Base-by-base conservation (phyloP, 108 stramenopile genomes). In the Bacterosira constricta region DNA sequence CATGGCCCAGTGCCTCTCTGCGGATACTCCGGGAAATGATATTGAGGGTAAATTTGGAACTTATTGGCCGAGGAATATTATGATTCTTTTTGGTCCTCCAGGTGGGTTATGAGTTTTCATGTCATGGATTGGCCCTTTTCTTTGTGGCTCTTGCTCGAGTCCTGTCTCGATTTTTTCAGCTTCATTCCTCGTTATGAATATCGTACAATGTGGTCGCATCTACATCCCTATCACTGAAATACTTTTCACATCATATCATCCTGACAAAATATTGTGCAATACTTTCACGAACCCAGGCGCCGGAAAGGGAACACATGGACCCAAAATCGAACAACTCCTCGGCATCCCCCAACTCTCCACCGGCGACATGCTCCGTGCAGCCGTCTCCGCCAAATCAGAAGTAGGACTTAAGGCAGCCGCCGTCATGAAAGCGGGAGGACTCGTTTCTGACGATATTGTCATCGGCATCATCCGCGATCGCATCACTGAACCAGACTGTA, bases 341-440 rank as follows among this genome's bases (percentile, higher is more conserved):
- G 90, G 90, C 25, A 86, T 93, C 60, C 94, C 94, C 8, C 91
- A 92, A 80, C 85, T 96, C 21, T 96, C 94, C 55, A 96, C 94
- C 0, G 99, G 99, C 20, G 99, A 99, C 83, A 99, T 99, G 98
- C 90, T 99, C 72, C 95, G 99, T 42, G 98, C 94, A 4, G 99
- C 99, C 46, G 99, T 99, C n/a, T 50, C 89, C 20, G 88, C 90
- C 35, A 90, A 95, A 71, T 98, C 96, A 0, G 96, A 97, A 52
- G 86, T 99, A 25, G 99, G 99, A 7, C 81, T 88, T 63, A 88
- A 97, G 90, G 99, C 99, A 38, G 95, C 97, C 63, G 88, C 91
- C 15, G 82, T 99, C 69, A 99, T 99, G 99, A 97, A 97, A 81
- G 89, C 96, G 9, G 99, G 99, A 53, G 92, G 92, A 30, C 79